Evolutionary conservation across 202 grass and related monocot genomes (phyloP).

Genomic region (Cymbopogon flexuosus): DNA sequence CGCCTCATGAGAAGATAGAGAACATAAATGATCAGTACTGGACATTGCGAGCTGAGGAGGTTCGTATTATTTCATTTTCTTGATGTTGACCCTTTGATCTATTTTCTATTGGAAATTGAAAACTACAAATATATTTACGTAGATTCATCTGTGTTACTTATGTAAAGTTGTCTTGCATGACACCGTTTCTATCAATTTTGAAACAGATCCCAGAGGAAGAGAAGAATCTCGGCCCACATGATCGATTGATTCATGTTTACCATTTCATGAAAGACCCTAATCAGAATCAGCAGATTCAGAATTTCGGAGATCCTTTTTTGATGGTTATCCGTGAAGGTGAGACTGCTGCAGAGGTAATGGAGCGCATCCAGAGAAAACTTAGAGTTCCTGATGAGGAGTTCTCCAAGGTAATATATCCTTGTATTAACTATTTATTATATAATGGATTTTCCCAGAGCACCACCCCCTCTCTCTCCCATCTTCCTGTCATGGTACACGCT

Average conservation of each 20-base stretch:
- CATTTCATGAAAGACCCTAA: conserved; percentile 95
- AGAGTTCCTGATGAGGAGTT: conserved; percentile 73
- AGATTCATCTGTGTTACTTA: background rate
- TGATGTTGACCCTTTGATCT: conserved; percentile 3
- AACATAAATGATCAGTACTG: conserved; percentile 95
- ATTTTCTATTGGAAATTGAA: background rate
- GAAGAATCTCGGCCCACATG: conserved; percentile 60
- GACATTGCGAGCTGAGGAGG: conserved; percentile 89
- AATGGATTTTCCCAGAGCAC: conserved; percentile 6
- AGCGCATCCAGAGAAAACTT: conserved; percentile 78
- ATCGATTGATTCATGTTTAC: conserved; percentile 96
- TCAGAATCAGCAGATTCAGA: conserved; percentile 92
- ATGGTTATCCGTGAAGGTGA: conserved; percentile 85
- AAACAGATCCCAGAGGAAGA: conserved; percentile 89
- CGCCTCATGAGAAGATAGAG: conserved; percentile 75
- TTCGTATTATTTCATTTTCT: conserved; percentile 21
- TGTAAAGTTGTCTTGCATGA: background rate
- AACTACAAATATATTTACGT: background rate
- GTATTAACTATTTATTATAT: background rate
- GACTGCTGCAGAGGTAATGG: conserved; percentile 70
- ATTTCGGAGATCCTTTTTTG: conserved; percentile 96
- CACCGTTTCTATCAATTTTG: conserved; percentile 37
- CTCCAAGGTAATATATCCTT: conserved; percentile 57
- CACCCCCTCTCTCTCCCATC: background rate
- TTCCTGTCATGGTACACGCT: background rate